A percentile compares a stretch with the other conserved stretches of the same genome.
phyloP scores from a whole-genome alignment of 495 filamentous ascomycete species.

The Mytilinidion resinicola region DNA sequence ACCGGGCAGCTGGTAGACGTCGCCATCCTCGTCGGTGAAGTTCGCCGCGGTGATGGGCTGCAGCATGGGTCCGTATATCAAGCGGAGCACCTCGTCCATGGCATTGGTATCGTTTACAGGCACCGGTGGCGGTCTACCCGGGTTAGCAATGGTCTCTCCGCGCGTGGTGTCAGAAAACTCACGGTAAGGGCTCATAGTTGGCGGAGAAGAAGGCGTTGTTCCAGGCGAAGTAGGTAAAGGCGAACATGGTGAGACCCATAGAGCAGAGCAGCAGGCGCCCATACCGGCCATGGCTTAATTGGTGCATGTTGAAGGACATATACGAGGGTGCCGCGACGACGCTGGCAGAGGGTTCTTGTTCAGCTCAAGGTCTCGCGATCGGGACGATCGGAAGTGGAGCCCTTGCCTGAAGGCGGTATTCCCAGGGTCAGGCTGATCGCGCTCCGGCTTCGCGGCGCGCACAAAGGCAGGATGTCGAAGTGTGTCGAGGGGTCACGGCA shows the following conservation, averaged over 20 bases:
- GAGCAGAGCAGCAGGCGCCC: conserved; percentile 23
- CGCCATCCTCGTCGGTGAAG: conserved; percentile 27
- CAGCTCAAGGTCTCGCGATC: too few relatives aligned
- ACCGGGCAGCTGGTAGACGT: conserved; percentile 12
- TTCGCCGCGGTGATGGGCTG: conserved; percentile 21
- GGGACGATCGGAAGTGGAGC: too few relatives aligned
- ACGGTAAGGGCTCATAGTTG: conserved; percentile 7
- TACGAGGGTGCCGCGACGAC: neutral
- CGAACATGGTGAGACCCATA: conserved; percentile 19
- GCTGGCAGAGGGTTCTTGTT: neutral
- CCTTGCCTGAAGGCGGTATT: too few relatives aligned
- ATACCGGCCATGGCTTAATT: conserved; percentile 20
- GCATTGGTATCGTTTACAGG: conserved; percentile 8
- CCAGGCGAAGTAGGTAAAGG: conserved; percentile 21
- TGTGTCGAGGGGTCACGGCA: too few relatives aligned
- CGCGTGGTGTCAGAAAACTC: neutral
- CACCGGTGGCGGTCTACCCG: neutral
- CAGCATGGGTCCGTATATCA: conserved; percentile 21
- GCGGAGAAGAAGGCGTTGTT: conserved; percentile 8
- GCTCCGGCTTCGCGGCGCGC: too few relatives aligned
- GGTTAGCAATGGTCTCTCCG: neutral
- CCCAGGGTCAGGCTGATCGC: too few relatives aligned
- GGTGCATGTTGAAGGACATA: conserved; percentile 6
- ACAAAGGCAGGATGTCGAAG: too few relatives aligned
- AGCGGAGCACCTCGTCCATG: conserved; percentile 21